Evolutionary conservation across 73 alveolate species (phyloP).

Genomic region (Paramecium sexaurelia): DNA sequence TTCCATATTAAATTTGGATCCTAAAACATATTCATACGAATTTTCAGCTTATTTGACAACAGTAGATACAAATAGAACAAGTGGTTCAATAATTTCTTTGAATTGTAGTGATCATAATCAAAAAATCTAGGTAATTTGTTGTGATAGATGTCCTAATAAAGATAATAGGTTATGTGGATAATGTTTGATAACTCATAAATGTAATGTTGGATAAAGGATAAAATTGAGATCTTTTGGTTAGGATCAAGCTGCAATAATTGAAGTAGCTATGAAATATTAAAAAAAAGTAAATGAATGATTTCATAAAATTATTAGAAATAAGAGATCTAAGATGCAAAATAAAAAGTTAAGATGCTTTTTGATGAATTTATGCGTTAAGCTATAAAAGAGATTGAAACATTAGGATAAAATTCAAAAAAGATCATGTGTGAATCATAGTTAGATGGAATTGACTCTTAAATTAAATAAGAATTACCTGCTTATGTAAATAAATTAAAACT

Average conservation of each 20-base stretch:
- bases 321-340: not conserved
- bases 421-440: not conserved
- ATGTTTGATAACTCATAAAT: slow-evolving; percentile 19
- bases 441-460: not conserved
- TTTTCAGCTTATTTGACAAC: slow-evolving; percentile 15
- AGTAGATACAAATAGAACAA: not conserved
- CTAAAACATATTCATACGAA: not conserved
- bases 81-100: not conserved
- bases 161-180: slow-evolving; percentile 19
- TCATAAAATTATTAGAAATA: not conserved
- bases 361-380: not conserved
- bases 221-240: not conserved
- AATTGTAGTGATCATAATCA: slow-evolving; percentile 25
- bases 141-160: not conserved
- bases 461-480: not conserved
- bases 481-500: not conserved
- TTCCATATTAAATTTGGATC: not conserved
- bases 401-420: not conserved
- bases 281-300: not conserved
- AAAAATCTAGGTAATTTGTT: not conserved
- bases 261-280: not conserved
- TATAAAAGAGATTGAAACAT: not conserved
- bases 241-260: slow-evolving; percentile 6
- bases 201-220: not conserved
- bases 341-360: not conserved